phyloP scores from a whole-genome alignment of 2,329 filamentous ascomycete genomes.

The Cladosporium sp. region DNA sequence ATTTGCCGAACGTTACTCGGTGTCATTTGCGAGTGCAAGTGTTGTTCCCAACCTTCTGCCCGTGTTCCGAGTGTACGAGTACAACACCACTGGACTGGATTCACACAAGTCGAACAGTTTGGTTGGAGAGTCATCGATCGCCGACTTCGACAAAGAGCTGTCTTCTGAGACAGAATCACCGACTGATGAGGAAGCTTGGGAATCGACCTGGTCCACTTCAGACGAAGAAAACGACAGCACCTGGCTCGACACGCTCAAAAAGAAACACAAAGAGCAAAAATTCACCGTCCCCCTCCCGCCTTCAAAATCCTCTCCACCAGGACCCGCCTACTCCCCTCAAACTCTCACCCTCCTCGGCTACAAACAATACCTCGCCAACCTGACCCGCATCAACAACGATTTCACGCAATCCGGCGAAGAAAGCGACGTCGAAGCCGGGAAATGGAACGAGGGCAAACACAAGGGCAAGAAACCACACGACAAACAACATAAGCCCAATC shows the following conservation, averaged over 20 bases:
- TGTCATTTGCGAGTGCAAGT: conserved; percentile 78
- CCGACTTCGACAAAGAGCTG: conserved; percentile 3
- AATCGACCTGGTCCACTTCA: not conserved
- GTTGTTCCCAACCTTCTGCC: conserved; percentile 92
- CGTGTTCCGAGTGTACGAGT: conserved; percentile 75
- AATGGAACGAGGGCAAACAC: conserved; percentile 64
- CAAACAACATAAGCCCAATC: conserved; percentile 50
- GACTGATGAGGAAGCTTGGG: conserved; percentile 13
- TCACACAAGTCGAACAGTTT: conserved; percentile 13
- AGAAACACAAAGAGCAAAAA: conserved; percentile 49
- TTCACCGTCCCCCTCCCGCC: conserved; percentile 64
- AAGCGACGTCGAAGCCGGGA: conserved; percentile 30
- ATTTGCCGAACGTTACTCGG: conserved; percentile 79
- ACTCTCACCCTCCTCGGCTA: conserved; percentile 74
- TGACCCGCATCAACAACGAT: conserved; percentile 84
- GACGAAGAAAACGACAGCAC: conserved; percentile 25
- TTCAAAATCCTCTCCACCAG: conserved; percentile 67
- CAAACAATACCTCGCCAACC: conserved; percentile 88
- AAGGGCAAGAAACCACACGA: conserved; percentile 52
- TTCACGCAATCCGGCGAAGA: conserved; percentile 35
- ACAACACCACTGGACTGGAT: conserved; percentile 81
- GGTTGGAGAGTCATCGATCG: not conserved
- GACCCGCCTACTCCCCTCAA: conserved; percentile 87
- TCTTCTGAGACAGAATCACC: conserved; percentile 4
- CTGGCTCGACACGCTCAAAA: conserved; percentile 41